These are phyloP conservation scores for Trichosanthes cucumerina DNA, from an alignment of 306 rosid genomes.

Conservation along the genomic window DNA sequence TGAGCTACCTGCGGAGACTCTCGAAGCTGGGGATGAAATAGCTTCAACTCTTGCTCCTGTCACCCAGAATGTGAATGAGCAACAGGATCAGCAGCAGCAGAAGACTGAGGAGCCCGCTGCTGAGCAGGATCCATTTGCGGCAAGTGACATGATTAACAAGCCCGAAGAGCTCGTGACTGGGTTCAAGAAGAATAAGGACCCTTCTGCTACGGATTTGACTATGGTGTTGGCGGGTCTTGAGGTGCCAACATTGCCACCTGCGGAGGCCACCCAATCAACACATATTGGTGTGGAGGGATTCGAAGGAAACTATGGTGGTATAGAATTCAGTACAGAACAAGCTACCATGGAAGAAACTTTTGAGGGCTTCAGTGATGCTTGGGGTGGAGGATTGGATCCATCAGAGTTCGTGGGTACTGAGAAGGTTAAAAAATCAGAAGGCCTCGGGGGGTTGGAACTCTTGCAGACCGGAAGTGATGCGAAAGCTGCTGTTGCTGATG, in stretches of 20 bases:
- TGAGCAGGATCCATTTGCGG: slow-evolving; percentile 87
- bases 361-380: slow-evolving; percentile 80
- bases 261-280: slow-evolving; percentile 87
- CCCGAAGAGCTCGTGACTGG: slow-evolving; percentile 70
- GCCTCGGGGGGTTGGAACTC: slow-evolving; percentile 91
- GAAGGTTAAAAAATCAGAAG: slow-evolving; percentile 45
- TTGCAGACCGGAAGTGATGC: slow-evolving; percentile 68
- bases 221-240: slow-evolving; percentile 77
- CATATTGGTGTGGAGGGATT: slow-evolving; percentile 88
- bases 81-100: slow-evolving; percentile 39
- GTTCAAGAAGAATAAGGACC: slow-evolving; percentile 70
- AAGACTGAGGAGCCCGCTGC: slow-evolving; percentile 35
- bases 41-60: slow-evolving; percentile 46
- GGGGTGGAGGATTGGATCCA: slow-evolving; percentile 96
- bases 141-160: slow-evolving; percentile 75
- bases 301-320: slow-evolving; percentile 94
- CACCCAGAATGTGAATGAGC: slow-evolving; percentile 29
- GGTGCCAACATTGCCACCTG: slow-evolving; percentile 73
- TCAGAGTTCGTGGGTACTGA: slow-evolving; percentile 70
- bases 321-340: slow-evolving; percentile 73
- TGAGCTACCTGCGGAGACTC: slow-evolving; percentile 73
- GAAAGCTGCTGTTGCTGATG: slow-evolving; percentile 26
- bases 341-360: slow-evolving; percentile 73
- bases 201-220: slow-evolving; percentile 71
- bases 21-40: slow-evolving; percentile 68